phyloP scores from a whole-genome alignment of 768 basidiomycete genomes.

The Boletus rufocinnamomeus region DNA sequence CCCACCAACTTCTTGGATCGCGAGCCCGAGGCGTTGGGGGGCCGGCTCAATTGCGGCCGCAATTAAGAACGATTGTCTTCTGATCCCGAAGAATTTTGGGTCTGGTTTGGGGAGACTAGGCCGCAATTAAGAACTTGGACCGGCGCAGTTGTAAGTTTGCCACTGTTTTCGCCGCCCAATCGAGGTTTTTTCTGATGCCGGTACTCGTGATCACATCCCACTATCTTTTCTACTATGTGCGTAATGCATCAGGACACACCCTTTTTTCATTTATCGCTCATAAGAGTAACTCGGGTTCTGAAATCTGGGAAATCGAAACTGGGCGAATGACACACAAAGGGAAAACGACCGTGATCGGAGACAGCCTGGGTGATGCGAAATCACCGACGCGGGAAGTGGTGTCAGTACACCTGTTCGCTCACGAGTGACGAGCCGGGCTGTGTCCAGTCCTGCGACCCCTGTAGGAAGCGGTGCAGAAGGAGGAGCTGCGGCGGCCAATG shows the following conservation, averaged over 20 bases:
- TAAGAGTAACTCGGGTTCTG: slow-evolving; percentile 56
- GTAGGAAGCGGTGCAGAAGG: slow-evolving; percentile 79
- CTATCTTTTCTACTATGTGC: slow-evolving; percentile 81
- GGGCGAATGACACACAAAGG: slow-evolving; percentile 88
- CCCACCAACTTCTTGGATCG: slow-evolving; percentile 98
- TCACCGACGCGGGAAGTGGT: slow-evolving; percentile 69
- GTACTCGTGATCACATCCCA: slow-evolving; percentile 79
- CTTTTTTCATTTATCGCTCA: slow-evolving; percentile 18
- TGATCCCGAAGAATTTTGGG: no score
- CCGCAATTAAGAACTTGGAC: no score
- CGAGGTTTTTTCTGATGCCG: slow-evolving; percentile 15
- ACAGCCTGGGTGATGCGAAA: slow-evolving; percentile 71
- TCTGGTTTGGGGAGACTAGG: no score
- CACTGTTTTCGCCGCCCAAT: slow-evolving; percentile 18
- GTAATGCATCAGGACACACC: slow-evolving; percentile 32
- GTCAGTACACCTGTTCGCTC: slow-evolving; percentile 72
- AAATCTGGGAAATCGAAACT: slow-evolving; percentile 92
- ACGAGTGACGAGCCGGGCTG: slow-evolving; percentile 65
- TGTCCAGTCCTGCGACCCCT: slow-evolving; percentile 72
- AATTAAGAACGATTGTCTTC: no score
- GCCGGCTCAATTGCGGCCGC: no score
- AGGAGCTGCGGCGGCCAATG: slow-evolving; percentile 37
- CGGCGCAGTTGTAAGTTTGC: slow-evolving; percentile 59
- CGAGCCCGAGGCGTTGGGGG: slow-evolving; percentile 95
- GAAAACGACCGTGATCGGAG: slow-evolving; percentile 83